A percentile compares a stretch with the other conserved stretches of the same genome.
phyloP scores from a whole-genome alignment of 2,329 filamentous ascomycete genomes.

The Botrytis fabae region DNA sequence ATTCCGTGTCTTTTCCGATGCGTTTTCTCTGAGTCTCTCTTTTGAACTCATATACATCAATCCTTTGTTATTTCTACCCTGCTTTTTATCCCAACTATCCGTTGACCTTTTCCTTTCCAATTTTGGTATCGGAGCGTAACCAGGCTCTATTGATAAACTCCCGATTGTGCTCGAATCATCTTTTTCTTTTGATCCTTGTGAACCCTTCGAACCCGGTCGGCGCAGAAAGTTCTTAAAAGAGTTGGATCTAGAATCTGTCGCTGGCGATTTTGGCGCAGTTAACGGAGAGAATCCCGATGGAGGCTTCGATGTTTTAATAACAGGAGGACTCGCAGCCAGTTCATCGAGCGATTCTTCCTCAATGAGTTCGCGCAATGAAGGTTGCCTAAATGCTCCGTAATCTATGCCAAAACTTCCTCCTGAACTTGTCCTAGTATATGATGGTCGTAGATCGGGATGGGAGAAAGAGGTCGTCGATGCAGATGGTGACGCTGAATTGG shows the following conservation, averaged over 20 bases:
- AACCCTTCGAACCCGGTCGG: constrained; percentile 61
- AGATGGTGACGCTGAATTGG: constrained; percentile 45
- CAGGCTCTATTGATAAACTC: constrained; percentile 63
- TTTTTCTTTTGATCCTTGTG: constrained; percentile 52
- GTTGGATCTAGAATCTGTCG: constrained; percentile 39
- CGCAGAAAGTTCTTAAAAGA: constrained; percentile 63
- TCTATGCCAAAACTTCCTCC: constrained; percentile 65
- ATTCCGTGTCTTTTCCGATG: constrained; percentile 58
- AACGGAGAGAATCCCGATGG: constrained; percentile 73
- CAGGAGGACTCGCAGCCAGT: constrained; percentile 63
- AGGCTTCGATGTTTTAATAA: constrained; percentile 79
- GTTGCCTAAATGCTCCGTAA: constrained; percentile 64
- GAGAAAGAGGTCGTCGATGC: constrained; percentile 36
- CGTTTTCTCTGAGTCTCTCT: constrained; percentile 63
- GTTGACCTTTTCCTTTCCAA: constrained; percentile 55
- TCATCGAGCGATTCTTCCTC: constrained; percentile 57
- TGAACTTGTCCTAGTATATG: constrained; percentile 29
- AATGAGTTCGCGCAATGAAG: constrained; percentile 51
- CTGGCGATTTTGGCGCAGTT: constrained; percentile 60
- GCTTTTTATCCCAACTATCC: constrained; percentile 64
- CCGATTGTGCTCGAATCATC: constrained; percentile 64
- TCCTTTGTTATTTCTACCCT: constrained; percentile 54
- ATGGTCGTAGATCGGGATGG: constrained; percentile 25
- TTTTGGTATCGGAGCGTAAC: constrained; percentile 49
- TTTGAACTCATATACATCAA: constrained; percentile 74